Evolutionary conservation across 2,329 filamentous ascomycete genomes (phyloP).

Genomic region (Epichloe sylvatica): DNA sequence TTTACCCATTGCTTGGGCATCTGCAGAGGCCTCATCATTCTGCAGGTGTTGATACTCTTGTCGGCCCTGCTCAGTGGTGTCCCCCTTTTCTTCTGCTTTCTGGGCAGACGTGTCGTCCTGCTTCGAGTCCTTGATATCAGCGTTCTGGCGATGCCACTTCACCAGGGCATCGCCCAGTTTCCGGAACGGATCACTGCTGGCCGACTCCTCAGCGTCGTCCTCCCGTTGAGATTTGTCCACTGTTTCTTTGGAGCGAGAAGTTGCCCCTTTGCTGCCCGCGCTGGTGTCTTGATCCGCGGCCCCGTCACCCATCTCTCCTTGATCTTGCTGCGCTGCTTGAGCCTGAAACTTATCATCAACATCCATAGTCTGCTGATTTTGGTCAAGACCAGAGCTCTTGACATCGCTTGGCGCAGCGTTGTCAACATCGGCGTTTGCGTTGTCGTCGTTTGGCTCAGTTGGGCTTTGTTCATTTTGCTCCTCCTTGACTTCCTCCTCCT

Average conservation of each 20-base stretch:
- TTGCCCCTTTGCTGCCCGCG: conserved; percentile 47
- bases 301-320: conserved; percentile 51
- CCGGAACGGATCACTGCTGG: conserved; percentile 62
- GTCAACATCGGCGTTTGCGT: conserved; percentile 41
- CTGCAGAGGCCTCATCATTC: conserved; percentile 67
- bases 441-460: conserved; percentile 27
- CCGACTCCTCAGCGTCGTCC: conserved; percentile 30
- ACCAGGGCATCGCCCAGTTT: conserved; percentile 89
- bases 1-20: conserved; percentile 81
- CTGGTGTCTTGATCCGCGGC: conserved; percentile 49
- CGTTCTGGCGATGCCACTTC: conserved; percentile 79
- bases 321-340: conserved; percentile 49
- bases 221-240: conserved; percentile 32
- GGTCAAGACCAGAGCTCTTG: conserved; percentile 50
- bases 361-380: conserved; percentile 50
- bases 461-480: conserved; percentile 27
- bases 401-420: conserved; percentile 50
- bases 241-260: conserved; percentile 34
- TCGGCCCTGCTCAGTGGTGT: conserved; percentile 57
- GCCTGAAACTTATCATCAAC: conserved; percentile 45
- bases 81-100: conserved; percentile 27
- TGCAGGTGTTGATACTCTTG: conserved; percentile 89
- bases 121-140: conserved; percentile 54
- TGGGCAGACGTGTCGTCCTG: conserved; percentile 19
- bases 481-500: conserved; percentile 4